Percentiles rank a stretch among this genome's conserved stretches.
Evolutionary conservation across 225 moss, liverwort and hornwort genomes (phyloP).

Genomic region (Antitrichia curtipendula): DNA sequence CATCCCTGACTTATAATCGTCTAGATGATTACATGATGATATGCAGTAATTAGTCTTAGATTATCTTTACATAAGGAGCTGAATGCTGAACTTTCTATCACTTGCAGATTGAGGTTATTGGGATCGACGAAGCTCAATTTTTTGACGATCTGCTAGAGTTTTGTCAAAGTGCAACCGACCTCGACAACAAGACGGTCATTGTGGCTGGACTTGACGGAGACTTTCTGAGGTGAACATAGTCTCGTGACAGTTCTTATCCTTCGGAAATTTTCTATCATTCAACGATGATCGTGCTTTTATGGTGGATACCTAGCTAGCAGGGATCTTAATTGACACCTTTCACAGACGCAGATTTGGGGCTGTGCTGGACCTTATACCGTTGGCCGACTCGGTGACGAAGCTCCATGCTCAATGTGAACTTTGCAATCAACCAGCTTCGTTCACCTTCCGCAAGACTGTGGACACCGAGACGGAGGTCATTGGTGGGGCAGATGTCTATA

Average conservation of each 20-base stretch:
- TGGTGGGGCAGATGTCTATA: slow-evolving; percentile 87
- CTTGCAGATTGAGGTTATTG: slow-evolving; percentile 77
- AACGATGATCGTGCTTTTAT: background rate
- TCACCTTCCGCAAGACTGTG: slow-evolving; percentile 73
- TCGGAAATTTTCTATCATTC: background rate
- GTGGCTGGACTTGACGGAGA: slow-evolving; percentile 94
- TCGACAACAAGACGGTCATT: slow-evolving; percentile 67
- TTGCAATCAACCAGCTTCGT: slow-evolving; percentile 74
- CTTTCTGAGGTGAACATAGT: slow-evolving; percentile 44
- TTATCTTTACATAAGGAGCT: background rate
- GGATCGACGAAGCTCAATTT: slow-evolving; percentile 95
- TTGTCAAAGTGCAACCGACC: slow-evolving; percentile 70
- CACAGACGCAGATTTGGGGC: slow-evolving; percentile 79
- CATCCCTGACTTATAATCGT: background rate
- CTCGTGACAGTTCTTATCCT: background rate
- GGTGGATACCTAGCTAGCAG: background rate
- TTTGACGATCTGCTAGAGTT: slow-evolving; percentile 70
- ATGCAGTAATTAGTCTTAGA: background rate
- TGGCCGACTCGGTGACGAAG: slow-evolving; percentile 90
- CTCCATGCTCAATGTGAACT: slow-evolving; percentile 76
- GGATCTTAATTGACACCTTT: background rate
- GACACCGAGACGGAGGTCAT: slow-evolving; percentile 63
- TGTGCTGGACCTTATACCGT: slow-evolving; percentile 53
- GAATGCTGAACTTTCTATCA: background rate
- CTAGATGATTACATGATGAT: background rate